phyloP scores from a whole-genome alignment of 192 early-diverging fungal genomes.

The Spizellomyces sp. region DNA sequence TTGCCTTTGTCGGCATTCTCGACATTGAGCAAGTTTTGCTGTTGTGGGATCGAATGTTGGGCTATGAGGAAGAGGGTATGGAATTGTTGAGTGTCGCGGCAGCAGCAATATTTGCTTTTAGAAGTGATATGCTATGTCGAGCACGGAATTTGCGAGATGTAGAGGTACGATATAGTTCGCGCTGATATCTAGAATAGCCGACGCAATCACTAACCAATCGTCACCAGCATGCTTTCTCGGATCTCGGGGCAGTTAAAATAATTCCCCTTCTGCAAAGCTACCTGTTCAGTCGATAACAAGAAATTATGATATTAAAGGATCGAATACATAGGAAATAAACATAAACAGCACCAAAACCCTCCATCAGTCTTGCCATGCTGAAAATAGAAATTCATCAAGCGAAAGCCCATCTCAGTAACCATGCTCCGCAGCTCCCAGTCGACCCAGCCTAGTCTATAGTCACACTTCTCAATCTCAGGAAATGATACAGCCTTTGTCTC shows the following conservation, averaged over 20 bases:
- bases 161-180: constrained; percentile 33
- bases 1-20: constrained; percentile 55
- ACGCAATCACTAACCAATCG: neutral
- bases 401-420: no score
- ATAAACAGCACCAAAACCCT: neutral
- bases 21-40: constrained; percentile 58
- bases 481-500: constrained; percentile 28
- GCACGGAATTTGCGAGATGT: constrained; percentile 43
- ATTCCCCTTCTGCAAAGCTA: constrained; percentile 45
- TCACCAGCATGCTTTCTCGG: constrained; percentile 26
- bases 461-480: neutral
- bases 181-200: neutral
- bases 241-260: constrained; percentile 38
- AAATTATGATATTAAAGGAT: neutral
- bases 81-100: constrained; percentile 38
- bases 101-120: constrained; percentile 46
- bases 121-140: constrained; percentile 37
- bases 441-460: no score
- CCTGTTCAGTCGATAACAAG: constrained; percentile 18
- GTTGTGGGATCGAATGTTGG: constrained; percentile 61
- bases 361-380: no score
- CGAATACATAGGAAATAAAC: neutral
- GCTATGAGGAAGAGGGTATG: constrained; percentile 41
- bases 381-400: no score
- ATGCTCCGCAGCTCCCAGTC: no score